A percentile compares a stretch with the other conserved stretches of the same genome.
Conservation (phyloP, 495 filamentous ascomycete species). For the Talaromyces ruber region DNA sequence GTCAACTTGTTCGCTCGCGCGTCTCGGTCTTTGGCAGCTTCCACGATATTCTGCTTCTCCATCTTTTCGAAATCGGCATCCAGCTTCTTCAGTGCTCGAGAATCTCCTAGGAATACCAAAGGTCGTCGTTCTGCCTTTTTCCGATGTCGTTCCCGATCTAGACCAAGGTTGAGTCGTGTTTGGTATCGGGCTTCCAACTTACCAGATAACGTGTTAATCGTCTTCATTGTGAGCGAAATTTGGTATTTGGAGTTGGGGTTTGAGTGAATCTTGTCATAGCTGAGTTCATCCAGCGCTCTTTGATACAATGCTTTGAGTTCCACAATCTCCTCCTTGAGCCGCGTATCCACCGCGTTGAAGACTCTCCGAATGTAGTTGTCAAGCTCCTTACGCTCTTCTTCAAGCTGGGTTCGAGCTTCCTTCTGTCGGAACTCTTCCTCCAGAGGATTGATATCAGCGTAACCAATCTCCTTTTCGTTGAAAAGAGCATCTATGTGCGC, state of each 20-base stretch:
- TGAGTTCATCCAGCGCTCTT: slow-evolving; percentile 29
- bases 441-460: slow-evolving; percentile 52
- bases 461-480: slow-evolving; percentile 51
- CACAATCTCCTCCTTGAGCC: slow-evolving; percentile 44
- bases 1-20: slow-evolving; percentile 42
- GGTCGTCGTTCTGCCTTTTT: slow-evolving; percentile 44
- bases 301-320: slow-evolving; percentile 44
- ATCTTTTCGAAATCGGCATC: slow-evolving; percentile 46
- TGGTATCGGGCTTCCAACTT: slow-evolving; percentile 43
- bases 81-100: slow-evolving; percentile 34
- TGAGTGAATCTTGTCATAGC: slow-evolving; percentile 23
- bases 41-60: slow-evolving; percentile 42
- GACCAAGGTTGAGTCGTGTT: slow-evolving; percentile 41
- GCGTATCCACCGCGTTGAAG: slow-evolving; percentile 42
- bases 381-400: slow-evolving; percentile 48
- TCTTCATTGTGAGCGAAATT: slow-evolving; percentile 36
- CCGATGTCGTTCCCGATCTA: slow-evolving; percentile 43
- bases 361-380: slow-evolving; percentile 42
- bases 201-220: slow-evolving; percentile 33
- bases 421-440: slow-evolving; percentile 51
- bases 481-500: slow-evolving; percentile 46
- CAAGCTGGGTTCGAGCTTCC: slow-evolving; percentile 43
- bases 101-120: slow-evolving; percentile 43
- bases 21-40: slow-evolving; percentile 41
- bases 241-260: slow-evolving; percentile 29